Evolutionary conservation across 176 grass and related monocot genomes (phyloP), one percentile per base, ranked within the genome.

Genomic region (Eremochloa ophiuroides): DNA sequence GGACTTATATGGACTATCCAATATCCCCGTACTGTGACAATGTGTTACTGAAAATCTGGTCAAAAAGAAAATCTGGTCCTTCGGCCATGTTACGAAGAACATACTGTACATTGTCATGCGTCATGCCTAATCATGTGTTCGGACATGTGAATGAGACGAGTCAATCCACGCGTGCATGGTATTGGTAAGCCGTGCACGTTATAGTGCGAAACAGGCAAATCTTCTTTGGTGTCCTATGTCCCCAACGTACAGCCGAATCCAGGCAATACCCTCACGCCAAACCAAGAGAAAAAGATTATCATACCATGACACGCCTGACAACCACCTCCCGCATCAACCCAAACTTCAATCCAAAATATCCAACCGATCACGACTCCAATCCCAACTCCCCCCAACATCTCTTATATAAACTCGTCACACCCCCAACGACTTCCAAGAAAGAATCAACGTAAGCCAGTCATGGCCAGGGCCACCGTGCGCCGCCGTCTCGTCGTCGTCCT

Each of bases 201-300:
- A 44, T 17, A 17, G 31, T 77, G 8, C 10, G 59, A 22, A 18
- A n/a, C 61, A 51, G 38, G 18, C 73, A 38, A 38, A n/a, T 41
- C 28, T 35, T 10, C 11, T 25, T 10, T n/a, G 76, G 20, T 25
- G 42, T 79, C 77, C 77, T n/a, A n/a, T n/a, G 43, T 67, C 62
- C 66, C 76, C 60, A 31, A 47, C 76, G 76, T 79, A 50, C 42
- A 79, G 8, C 11, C 50, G 30, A 77, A 82, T 64, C 40, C 71
- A 62, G 15, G 11, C 26, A 0, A 39, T 20, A 6, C 62, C 71
- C 62, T 68, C 71, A 81, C 78, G 78, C 29, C 71, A 75, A 75
- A 44, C 72, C 63, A 75, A 65, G 6, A 23, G 40, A 44, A 15
- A 50, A 5, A 50, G 47, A 20, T 20, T 1, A 2, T 0, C 17